Evolutionary conservation across 2,329 filamentous ascomycete species (phyloP), one percentile per base, ranked within the genome.

Genomic region (Chlorencoelia australis): DNA sequence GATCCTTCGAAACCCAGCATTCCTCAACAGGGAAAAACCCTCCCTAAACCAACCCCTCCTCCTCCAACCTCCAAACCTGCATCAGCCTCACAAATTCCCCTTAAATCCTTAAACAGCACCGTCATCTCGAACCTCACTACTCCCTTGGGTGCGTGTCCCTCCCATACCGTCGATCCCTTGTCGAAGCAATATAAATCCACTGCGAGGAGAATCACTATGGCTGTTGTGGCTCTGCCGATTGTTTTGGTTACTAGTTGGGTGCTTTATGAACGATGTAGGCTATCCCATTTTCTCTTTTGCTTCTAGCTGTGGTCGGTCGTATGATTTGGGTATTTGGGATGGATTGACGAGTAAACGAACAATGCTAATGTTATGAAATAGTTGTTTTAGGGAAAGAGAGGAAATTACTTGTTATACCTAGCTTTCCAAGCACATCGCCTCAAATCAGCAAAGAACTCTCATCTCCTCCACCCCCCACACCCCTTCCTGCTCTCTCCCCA

Each of bases 251-350:
- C 54, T 21, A 55, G 53, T 33, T 57, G 49, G 36, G 45, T 55
- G 15, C 34, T 57, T n/a, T 57, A 50, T 35, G 40, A 57, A 29
- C 43, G 53, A 48, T 35, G 54, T 57, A 28, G 45, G 53, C 47
- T 16, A 5, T 36, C 2, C 10, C 19, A 18, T 21, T 33, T 21
- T 22, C 10, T 14, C 16, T 26, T 24, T 13, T 8, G 47, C 45
- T n/a, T 50, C 43, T 61, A 71, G 71, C 3, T 83, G 60, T 26
- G 68, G 68, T 57, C 81, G 74, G 0, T 79, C 79, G 47, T 82
- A 82, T 0, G 71, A 69, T 10, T 76, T 82, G 2, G 68, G 60
- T 40, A 69, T 66, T 25, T 79, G 71, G 11, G n/a, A n/a, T n/a
- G n/a, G n/a, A n/a, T n/a, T n/a, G n/a, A n/a, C n/a, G n/a, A n/a